These are phyloP conservation scores for Chernovozyma sophiae-reginae DNA, from an alignment of 1,139 yeast genomes.

Conservation along the genomic window DNA sequence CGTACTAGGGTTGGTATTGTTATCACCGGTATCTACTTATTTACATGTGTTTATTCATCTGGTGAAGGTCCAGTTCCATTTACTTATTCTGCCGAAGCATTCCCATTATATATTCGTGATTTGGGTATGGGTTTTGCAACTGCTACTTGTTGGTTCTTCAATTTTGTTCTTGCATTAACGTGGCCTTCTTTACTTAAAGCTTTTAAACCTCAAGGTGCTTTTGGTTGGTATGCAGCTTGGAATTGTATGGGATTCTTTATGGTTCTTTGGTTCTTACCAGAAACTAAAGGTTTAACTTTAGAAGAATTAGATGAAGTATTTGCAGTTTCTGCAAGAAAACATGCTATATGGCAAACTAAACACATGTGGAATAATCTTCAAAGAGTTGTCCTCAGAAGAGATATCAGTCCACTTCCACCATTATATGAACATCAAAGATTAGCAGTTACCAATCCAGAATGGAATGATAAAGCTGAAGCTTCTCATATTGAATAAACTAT, in stretches of 20 bases:
- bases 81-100: conserved; percentile 84
- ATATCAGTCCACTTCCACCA: conserved; percentile 48
- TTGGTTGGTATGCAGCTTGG: conserved; percentile 89
- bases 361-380: conserved; percentile 42
- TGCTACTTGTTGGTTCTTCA: conserved; percentile 83
- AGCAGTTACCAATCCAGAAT: conserved; percentile 56
- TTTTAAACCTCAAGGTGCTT: conserved; percentile 78
- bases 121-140: conserved; percentile 84
- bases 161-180: conserved; percentile 73
- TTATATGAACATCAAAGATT: conserved; percentile 52
- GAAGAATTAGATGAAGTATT: conserved; percentile 74
- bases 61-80: conserved; percentile 93
- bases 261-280: conserved; percentile 65
- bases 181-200: conserved; percentile 73
- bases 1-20: conserved; percentile 62
- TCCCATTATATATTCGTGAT: conserved; percentile 81
- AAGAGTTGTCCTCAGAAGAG: conserved; percentile 36
- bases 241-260: conserved; percentile 69
- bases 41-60: conserved; percentile 70
- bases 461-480: conserved; percentile 57
- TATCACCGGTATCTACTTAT: conserved; percentile 69
- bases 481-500: conserved; percentile 38
- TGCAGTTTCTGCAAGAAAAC: conserved; percentile 49
- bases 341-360: conserved; percentile 53
- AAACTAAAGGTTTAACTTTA: conserved; percentile 64